Base-by-base conservation (phyloP, 306 rosid genomes). In the Ammopiptanthus mongolicus region DNA sequence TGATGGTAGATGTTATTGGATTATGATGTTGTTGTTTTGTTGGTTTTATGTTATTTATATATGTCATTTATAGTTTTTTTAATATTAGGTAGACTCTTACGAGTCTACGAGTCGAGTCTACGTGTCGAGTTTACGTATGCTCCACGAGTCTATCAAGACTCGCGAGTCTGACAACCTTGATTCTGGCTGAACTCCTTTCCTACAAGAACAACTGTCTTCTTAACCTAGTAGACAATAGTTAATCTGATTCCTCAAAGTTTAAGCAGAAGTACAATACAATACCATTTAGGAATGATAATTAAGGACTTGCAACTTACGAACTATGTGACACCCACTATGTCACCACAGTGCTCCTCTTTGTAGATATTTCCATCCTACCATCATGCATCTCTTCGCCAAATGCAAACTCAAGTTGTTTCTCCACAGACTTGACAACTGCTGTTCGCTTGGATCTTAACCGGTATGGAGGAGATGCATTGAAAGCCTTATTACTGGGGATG, bases 401-500 rank as follows among this genome's bases (percentile, higher is more conserved):
- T 14, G 91, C 74, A 74, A 92, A 89, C 47, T 88, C 87, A 56
- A 95, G 98, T 88, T 92, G 97, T 81, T 92, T 95, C 85, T 95
- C 98, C 79, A 95, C 96, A 22, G 98, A 92, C 86, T 88, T 95
- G 77, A 79, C 79, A 72, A 89, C 75, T 1, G 92, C 90, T 73
- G 93, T 95, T 74, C 97, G 79, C 73, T 87, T 90, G 81, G 91
- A 81, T 89, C 91, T 92, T 86, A 95, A 77, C 78, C 88, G 78
- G 84, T 95, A 95, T 3, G 98, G 98, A 47, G 99, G 99, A 86
- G 99, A 95, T 67, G 97, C 97, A 74, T 86, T 92, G 80, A 86
- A 87, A 41, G 87, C 86, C 89, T 84, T 91, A 57, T 81, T 85
- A 69, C 81, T 78, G 71, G 87, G 63, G 63, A 77, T 73, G 44